These are phyloP conservation scores for Chrysoporthe puriensis DNA, from an alignment of 2,329 filamentous ascomycete genomes.

Conservation along the genomic window DNA sequence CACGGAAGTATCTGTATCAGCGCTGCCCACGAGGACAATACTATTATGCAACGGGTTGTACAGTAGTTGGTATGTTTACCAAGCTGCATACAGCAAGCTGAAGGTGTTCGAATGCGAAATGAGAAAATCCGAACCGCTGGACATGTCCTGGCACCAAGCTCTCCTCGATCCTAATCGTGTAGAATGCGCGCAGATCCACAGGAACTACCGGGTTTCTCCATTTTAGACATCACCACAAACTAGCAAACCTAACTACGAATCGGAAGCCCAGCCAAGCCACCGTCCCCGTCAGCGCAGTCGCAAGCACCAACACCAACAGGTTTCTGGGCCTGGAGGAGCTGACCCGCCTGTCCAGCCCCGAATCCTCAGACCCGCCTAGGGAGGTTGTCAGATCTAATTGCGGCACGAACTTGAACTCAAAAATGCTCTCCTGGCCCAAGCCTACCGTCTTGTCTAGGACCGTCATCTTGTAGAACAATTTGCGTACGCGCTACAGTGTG, in stretches of 20 bases:
- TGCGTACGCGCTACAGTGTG: conserved; percentile 31
- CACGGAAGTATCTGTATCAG: background rate
- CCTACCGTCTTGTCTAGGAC: conserved; percentile 61
- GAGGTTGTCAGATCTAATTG: conserved; percentile 42
- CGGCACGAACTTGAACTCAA: conserved; percentile 74
- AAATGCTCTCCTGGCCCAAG: conserved; percentile 64
- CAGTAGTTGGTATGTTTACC: conserved; percentile 3
- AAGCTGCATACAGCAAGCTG: conserved; percentile 12
- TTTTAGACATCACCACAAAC: background rate
- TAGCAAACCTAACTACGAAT: conserved; percentile 4
- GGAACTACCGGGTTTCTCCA: background rate
- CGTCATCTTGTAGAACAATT: conserved; percentile 55
- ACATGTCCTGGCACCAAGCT: background rate
- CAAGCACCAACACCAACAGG: conserved; percentile 48
- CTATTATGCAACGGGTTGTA: background rate
- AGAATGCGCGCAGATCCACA: background rate
- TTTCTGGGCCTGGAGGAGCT: conserved; percentile 51
- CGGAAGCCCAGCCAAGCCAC: conserved; percentile 35
- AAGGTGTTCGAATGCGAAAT: background rate
- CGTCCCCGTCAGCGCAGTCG: conserved; percentile 36
- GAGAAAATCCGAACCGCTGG: background rate
- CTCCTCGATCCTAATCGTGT: background rate
- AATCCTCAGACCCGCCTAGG: conserved; percentile 25
- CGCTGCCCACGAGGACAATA: background rate
- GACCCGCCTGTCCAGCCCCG: conserved; percentile 5